Conservation (phyloP, 768 basidiomycete species). For the Russula foetens region DNA sequence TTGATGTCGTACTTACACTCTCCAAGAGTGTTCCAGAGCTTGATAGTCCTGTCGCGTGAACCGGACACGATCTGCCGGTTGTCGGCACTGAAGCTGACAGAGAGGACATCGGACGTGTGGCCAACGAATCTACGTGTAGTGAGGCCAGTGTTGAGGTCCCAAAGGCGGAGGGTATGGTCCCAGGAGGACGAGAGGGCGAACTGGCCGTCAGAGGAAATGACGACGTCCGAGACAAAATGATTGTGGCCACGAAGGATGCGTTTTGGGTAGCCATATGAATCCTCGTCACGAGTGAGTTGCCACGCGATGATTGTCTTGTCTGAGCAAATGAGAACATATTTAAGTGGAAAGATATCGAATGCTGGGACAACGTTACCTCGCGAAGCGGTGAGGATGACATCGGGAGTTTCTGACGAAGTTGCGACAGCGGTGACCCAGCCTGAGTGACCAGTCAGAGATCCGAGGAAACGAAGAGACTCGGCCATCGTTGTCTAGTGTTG, state of each 20-base stretch:
- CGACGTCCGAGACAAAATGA: constrained; percentile 98
- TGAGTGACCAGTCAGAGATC: constrained; percentile 87
- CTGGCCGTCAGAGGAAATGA: constrained; percentile 98
- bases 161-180: constrained; percentile 99
- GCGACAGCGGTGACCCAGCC: constrained; percentile 99
- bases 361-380: constrained; percentile 56
- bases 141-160: constrained; percentile 96
- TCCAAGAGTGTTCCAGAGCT: constrained; percentile 99
- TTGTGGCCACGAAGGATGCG: constrained; percentile 97
- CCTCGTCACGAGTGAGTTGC: constrained; percentile 92
- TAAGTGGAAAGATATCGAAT: constrained; percentile 15
- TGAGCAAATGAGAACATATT: constrained; percentile 27
- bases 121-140: constrained; percentile 98
- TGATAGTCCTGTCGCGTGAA: constrained; percentile 94
- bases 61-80: constrained; percentile 99
- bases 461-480: constrained; percentile 41
- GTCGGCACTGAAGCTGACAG: constrained; percentile 99
- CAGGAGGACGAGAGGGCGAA: constrained; percentile 98
- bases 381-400: constrained; percentile 97
- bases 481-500: constrained; percentile 12
- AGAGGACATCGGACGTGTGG: constrained; percentile 95
- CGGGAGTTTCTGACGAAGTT: constrained; percentile 96
- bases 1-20: constrained; percentile 99
- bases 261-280: constrained; percentile 92
- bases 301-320: constrained; percentile 99